Evolutionary conservation across 805 yeast genomes (phyloP), one percentile per base, ranked within the genome.

Genomic region (Hanseniaspora pseudoguilliermondii): DNA sequence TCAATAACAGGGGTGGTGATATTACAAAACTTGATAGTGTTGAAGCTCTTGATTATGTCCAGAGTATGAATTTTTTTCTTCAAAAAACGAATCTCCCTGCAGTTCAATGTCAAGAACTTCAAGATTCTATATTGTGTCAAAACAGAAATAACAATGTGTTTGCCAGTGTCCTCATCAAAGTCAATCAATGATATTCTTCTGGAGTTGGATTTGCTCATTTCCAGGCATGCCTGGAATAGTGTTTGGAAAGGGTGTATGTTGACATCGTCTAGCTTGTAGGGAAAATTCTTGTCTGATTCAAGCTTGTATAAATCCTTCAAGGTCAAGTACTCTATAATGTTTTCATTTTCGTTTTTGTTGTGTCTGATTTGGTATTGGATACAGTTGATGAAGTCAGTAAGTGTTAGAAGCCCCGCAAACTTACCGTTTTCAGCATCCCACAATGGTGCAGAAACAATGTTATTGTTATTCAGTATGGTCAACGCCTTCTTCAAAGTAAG

Each of bases 81-180:
- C 57, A 93, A 73, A 75, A 82, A 85, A 63, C 85, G 81, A 3
- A 96, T 89, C 68, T 93, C 97, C 67, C 88, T 89, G 72, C 98
- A 93, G 70, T 93, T 93, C 69, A 91, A 78, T 2, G 97, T 90
- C 35, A 93, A 96, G 66, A 93, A 93, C 70, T 95, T 91, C 64
- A 93, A 75, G 56, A 93, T 93, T 66, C 98, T 82, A 71, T 93
- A 93, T 73, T 93, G 98, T 1, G 98, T 93, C 65, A 93, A 76
- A 53, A 93, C 98, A 56, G 89, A 81, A 8, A 93, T 97, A 18
- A 93, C 96, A 64, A 93, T 89, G 68, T 93, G 97, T 64, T 96
- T 75, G 64, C 85, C 84, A 0, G 95, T 86, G 62, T 84, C 88
- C 64, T 88, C 96, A 68, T 93, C 97, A 66, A 84, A 84, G 67